Evolutionary conservation across 257 asterid genomes (phyloP).

Genomic region (Lycium barbarum): DNA sequence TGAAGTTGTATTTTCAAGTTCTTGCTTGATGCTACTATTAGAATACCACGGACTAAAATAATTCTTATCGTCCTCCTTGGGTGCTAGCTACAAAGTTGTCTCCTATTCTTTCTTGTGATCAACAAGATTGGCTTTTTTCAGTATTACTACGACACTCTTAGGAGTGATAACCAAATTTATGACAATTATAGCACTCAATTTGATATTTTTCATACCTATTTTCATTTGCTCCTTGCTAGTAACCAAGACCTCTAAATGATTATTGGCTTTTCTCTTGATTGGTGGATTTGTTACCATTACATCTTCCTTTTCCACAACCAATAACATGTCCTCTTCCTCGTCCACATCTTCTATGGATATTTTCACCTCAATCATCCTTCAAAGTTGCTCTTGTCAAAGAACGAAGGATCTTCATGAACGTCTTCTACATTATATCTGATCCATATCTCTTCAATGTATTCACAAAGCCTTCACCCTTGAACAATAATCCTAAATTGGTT

Average conservation of each 20-base stretch:
- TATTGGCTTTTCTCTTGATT: constrained; percentile 6
- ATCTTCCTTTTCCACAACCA: not conserved
- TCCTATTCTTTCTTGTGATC: constrained; percentile 9
- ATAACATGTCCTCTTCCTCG: not conserved
- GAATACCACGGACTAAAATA: not conserved
- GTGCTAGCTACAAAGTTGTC: constrained; percentile 12
- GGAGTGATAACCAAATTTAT: not conserved
- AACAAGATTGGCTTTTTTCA: not conserved
- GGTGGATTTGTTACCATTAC: not conserved
- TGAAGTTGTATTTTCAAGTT: constrained; percentile 1
- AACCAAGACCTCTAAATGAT: not conserved
- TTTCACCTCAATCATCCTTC: not conserved
- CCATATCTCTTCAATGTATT: not conserved
- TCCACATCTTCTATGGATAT: not conserved
- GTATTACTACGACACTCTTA: not conserved
- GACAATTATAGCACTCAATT: not conserved
- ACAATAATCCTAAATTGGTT: not conserved
- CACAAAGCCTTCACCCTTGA: not conserved
- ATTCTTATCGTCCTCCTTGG: constrained; percentile 9
- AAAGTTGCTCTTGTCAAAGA: not conserved
- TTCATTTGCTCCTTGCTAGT: constrained; percentile 6
- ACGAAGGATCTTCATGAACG: not conserved
- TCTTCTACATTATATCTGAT: not conserved
- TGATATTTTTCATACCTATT: not conserved
- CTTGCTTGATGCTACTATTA: constrained; percentile 14